A percentile compares a stretch with the other conserved stretches of the same genome.
Evolutionary conservation across 768 basidiomycete genomes (phyloP).

Genomic region (Boletus bicolor): DNA sequence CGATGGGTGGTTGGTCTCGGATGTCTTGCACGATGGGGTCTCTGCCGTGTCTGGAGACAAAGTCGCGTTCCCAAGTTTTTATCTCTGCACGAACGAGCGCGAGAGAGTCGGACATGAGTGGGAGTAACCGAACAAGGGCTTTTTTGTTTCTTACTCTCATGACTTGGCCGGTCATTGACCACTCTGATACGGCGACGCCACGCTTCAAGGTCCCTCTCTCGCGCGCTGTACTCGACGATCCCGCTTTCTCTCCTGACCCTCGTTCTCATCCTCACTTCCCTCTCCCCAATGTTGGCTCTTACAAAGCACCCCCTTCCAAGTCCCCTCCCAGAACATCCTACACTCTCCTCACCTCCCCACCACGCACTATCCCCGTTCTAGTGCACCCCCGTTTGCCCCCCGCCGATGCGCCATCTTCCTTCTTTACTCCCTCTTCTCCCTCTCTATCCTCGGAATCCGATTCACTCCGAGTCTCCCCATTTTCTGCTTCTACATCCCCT

Average conservation of each 20-base stretch:
- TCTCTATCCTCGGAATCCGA: not conserved
- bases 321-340: not conserved
- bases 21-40: conserved; percentile 72
- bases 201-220: not conserved
- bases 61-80: conserved; percentile 75
- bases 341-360: not conserved
- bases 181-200: not conserved
- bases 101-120: conserved; percentile 14
- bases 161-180: not conserved
- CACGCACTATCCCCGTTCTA: not conserved
- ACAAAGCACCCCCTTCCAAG: conserved; percentile 22
- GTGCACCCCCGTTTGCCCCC: too few species aligned
- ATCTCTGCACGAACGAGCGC: conserved; percentile 58
- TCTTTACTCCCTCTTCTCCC: conserved; percentile 1
- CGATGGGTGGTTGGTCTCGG: conserved; percentile 55
- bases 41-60: conserved; percentile 51
- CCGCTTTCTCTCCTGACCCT: conserved; percentile 60
- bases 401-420: not conserved
- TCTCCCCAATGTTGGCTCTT: conserved; percentile 16
- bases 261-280: conserved; percentile 43
- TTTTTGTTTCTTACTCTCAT: not conserved
- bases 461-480: not conserved
- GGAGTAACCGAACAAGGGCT: not conserved
- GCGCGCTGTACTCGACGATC: conserved; percentile 42
- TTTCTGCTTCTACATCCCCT: not conserved